Percentiles rank a stretch among this genome's conserved stretches.
These are phyloP conservation scores for Simplicillium aogashimaense DNA, from an alignment of 2,329 filamentous ascomycete genomes.

Conservation along the genomic window DNA sequence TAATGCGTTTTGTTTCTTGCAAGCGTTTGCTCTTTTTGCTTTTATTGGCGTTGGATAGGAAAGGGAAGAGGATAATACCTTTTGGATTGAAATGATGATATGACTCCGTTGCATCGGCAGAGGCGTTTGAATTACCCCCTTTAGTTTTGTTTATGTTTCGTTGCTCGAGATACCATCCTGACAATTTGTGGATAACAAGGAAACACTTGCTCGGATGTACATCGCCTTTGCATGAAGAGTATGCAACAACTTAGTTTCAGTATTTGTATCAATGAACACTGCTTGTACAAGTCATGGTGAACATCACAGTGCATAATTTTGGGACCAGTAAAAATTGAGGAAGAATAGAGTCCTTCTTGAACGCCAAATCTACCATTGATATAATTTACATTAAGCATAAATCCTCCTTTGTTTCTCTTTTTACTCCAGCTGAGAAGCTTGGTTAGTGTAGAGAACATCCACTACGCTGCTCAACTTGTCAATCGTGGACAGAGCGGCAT, in stretches of 20 bases:
- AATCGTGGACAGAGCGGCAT: conserved; percentile 87
- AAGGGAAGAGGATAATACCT: too few species aligned
- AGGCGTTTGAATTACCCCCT: conserved; percentile 3
- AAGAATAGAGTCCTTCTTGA: conserved; percentile 1
- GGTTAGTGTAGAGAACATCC: conserved; percentile 94
- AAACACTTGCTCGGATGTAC: conserved; percentile 4
- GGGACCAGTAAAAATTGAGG: too few species aligned
- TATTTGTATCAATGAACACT: too few species aligned
- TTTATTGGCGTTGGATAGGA: conserved; percentile 1
- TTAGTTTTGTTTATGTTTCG: conserved; percentile 1
- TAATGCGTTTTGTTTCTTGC: conserved; percentile 5
- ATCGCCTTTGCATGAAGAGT: neutral
- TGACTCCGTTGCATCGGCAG: conserved; percentile 1
- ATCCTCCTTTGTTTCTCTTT: conserved; percentile 3
- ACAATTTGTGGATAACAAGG: conserved; percentile 3
- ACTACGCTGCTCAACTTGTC: conserved; percentile 97
- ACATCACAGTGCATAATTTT: neutral
- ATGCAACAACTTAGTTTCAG: too few species aligned
- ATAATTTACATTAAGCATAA: neutral
- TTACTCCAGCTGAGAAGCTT: conserved; percentile 89
- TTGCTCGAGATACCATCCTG: neutral
- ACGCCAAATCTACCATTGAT: conserved; percentile 1
- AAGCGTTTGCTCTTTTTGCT: conserved; percentile 6
- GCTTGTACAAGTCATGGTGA: too few species aligned
- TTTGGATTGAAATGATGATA: conserved; percentile 1